A percentile compares a stretch with the other conserved stretches of the same genome.
These are phyloP conservation scores for Asterochloris sp. DNA, from an alignment of 139 green algal species.

Conservation along the genomic window DNA sequence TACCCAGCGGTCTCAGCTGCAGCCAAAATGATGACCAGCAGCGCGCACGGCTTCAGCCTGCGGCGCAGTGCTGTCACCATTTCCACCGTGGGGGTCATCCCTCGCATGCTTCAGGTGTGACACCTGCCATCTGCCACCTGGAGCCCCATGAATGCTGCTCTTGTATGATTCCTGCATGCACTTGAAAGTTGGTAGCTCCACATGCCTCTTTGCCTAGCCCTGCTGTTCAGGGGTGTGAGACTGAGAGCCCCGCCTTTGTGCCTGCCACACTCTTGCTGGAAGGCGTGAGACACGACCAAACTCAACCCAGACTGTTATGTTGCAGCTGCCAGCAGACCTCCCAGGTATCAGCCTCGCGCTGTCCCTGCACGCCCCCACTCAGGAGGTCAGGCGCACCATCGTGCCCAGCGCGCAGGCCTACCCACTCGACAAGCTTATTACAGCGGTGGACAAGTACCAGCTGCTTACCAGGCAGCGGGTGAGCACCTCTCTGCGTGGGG, in stretches of 20 bases:
- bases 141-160: too few species aligned
- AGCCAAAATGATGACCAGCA: constrained; percentile 68
- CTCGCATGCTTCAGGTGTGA: not conserved
- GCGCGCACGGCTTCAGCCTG: constrained; percentile 63
- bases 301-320: not conserved
- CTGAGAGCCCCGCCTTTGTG: too few species aligned
- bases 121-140: too few species aligned
- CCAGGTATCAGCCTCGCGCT: constrained; percentile 88
- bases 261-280: too few species aligned
- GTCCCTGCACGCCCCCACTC: constrained; percentile 88
- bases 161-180: not conserved
- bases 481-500: not conserved
- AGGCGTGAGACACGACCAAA: too few species aligned
- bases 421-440: constrained; percentile 78
- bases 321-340: constrained; percentile 72
- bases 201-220: not conserved
- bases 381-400: constrained; percentile 79
- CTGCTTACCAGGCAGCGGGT: constrained; percentile 25
- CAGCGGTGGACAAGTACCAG: constrained; percentile 75
- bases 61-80: constrained; percentile 76
- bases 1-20: constrained; percentile 79
- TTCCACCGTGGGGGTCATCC: constrained; percentile 39
- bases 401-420: constrained; percentile 89
- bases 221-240: too few species aligned
- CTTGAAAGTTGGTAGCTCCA: not conserved